Base-by-base conservation (phyloP, 306 rosid genomes). In the Prinsepia uniflora region DNA sequence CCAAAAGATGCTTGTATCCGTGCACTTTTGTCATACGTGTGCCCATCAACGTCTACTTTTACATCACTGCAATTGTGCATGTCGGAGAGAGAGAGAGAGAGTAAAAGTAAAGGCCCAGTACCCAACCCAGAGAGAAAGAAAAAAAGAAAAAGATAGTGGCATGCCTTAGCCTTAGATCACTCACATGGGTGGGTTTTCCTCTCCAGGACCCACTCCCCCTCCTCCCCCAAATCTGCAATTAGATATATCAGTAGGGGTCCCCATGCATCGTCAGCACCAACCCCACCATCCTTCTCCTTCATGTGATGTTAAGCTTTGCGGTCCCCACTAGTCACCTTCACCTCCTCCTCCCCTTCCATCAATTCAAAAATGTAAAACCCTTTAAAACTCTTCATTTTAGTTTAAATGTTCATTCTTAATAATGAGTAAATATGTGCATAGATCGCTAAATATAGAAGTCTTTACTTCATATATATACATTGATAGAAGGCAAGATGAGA, bases 11-110 rank as follows among this genome's bases (percentile, higher is more conserved):
- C 92, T 74, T 62, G 57, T 68, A 77, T 76, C 87, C 81, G 89
- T 71, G 74, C 83, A 79, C 71, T 88, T 88, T 92, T 92, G 88
- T 89, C 98, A 84, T 89, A 83, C 92, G 84, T 86, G 91, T 79
- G 92, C 67, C 75, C 87, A 86, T 83, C 84, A 78, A 72, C 80
- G 50, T 83, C 81, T 54, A 46, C 82, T 77, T 86, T 82, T 63
- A 76, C 74, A 79, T 81, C 81, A 84, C 36, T 2, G 36, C 36
- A 30, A 30, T 30, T 30, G 53, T 82, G 78, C 80, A 77, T 75
- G 87, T 86, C 90, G 47, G 36, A 1, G 3, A 30, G 36, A 30
- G 36, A 30, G 36, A 30, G 36, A 15, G 46, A 68, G 14, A 15
- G 24, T 8, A n/a, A 58, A 76, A 66, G 15, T 75, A 72, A 74